These are phyloP conservation scores for Pseudogymnoascus sp. DNA, from an alignment of 2,329 filamentous ascomycete species.

Conservation along the genomic window DNA sequence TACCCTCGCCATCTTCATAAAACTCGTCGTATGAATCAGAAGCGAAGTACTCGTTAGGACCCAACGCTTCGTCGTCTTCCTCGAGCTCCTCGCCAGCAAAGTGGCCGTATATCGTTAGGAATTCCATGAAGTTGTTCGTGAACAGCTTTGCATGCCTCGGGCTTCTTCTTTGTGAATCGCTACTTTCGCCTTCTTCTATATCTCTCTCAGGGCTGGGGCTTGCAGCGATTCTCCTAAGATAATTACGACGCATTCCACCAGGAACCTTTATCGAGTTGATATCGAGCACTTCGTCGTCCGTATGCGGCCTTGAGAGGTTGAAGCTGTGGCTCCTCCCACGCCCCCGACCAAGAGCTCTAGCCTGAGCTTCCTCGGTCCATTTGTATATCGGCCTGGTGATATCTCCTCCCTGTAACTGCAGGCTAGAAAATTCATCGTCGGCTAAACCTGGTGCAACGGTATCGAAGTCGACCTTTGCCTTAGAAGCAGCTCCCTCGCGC, in stretches of 20 bases:
- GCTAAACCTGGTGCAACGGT: conserved; percentile 35
- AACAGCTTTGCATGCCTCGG: conserved; percentile 55
- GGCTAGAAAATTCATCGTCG: conserved; percentile 84
- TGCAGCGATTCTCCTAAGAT: conserved; percentile 66
- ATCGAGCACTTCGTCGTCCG: conserved; percentile 72
- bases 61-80: conserved; percentile 86
- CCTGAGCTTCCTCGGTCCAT: conserved; percentile 85
- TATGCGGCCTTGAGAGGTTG: conserved; percentile 65
- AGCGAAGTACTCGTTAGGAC: conserved; percentile 84
- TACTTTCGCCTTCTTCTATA: conserved; percentile 29
- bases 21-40: conserved; percentile 61
- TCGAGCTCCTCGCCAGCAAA: conserved; percentile 96
- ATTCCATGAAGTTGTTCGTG: conserved; percentile 92
- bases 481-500: conserved; percentile 29
- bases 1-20: conserved; percentile 43
- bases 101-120: conserved; percentile 89
- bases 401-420: conserved; percentile 88
- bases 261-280: conserved; percentile 89
- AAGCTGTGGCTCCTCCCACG: conserved; percentile 83
- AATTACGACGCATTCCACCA: conserved; percentile 88
- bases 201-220: conserved; percentile 45
- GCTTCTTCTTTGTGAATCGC: conserved; percentile 32
- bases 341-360: conserved; percentile 46
- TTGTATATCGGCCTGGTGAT: conserved; percentile 92
- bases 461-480: conserved; percentile 27